Base-by-base conservation (phyloP, 2,329 filamentous ascomycete species). In the Cryphonectria nitschkei region DNA sequence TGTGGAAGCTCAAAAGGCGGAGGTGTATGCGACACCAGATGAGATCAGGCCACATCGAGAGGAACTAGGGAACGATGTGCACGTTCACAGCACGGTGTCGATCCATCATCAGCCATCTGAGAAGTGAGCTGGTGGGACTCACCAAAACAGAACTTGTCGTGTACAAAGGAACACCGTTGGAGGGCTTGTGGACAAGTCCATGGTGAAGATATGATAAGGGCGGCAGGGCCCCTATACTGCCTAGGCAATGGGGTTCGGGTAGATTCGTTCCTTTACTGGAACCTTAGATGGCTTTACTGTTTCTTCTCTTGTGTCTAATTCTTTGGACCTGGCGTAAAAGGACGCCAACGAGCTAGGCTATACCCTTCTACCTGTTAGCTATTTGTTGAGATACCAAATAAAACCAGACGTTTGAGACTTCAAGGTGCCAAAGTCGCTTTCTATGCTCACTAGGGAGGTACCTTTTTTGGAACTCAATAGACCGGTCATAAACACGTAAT, bases 61-160 rank as follows among this genome's bases (percentile, higher is more conserved):
- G 26, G 52, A 29, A 2, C 26, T 56, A 14, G 52, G 52, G 16
- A 56, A 56, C 13, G 52, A 16, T 56, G 52, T 56, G n/a, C 52
- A 56, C 13, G 5, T 56, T 16, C 52, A 29, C 26, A 56, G 52
- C 52, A 56, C 52, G 9, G 52, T 56, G 26, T 56, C 52, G n/a
- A 56, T 56, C 13, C 52, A 56, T 13, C 52, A 56, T 56, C 52
- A 56, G 52, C 52, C 52, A 29, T 56, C 52, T 29, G 52, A 56
- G 11, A 56, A 56, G 52, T 56, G 7, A 29, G n/a, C 11, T n/a
- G 52, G 3, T 3, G 52, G 52, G 9, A 16, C 13, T 4, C 52
- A 13, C 26, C 52, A 29, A 29, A 5, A 13, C 52, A 56, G 9
- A 29, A 26, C 4, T 14, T 29, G 26, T 4, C 50, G 52, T 29